phyloP scores from a whole-genome alignment of 768 basidiomycete species.

The Cyclocybe aegerita region DNA sequence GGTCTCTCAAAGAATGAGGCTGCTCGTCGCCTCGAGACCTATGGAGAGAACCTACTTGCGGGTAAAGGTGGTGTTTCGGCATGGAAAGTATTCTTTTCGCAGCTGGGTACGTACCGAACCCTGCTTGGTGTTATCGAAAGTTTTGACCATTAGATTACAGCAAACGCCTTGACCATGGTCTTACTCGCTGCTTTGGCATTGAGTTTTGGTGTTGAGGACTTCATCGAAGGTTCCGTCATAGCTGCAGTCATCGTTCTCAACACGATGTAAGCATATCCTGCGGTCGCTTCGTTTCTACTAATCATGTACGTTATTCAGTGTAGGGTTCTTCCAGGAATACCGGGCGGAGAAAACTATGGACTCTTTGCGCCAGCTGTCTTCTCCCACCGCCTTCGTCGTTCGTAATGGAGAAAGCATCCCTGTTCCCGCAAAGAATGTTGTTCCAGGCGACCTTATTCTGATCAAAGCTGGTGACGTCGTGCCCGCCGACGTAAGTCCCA shows the following conservation, averaged over 20 bases:
- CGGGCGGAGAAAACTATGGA: constrained; percentile 53
- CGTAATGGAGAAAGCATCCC: constrained; percentile 37
- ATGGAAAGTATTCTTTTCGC: constrained; percentile 30
- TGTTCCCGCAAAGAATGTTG: constrained; percentile 41
- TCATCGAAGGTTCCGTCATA: constrained; percentile 51
- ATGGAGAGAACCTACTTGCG: constrained; percentile 33
- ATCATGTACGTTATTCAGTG: constrained; percentile 16
- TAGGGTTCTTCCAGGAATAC: constrained; percentile 49
- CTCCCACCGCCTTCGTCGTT: constrained; percentile 46
- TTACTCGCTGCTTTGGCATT: constrained; percentile 43
- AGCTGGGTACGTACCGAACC: constrained; percentile 24
- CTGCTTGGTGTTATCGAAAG: not conserved
- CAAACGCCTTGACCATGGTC: constrained; percentile 41
- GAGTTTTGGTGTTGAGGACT: constrained; percentile 55
- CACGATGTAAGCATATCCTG: constrained; percentile 26
- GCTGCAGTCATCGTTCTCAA: constrained; percentile 44
- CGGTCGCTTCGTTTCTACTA: not conserved
- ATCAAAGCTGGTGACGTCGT: constrained; percentile 42
- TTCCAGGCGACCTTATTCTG: constrained; percentile 39
- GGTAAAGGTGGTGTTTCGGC: constrained; percentile 35
- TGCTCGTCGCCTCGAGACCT: constrained; percentile 26
- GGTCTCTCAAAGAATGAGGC: constrained; percentile 37
- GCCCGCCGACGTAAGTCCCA: constrained; percentile 39
- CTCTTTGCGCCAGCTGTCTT: constrained; percentile 45
- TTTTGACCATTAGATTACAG: constrained; percentile 12